These are phyloP conservation scores for Rhizophora apiculata DNA, from an alignment of 345 rosid species.

Conservation along the genomic window DNA sequence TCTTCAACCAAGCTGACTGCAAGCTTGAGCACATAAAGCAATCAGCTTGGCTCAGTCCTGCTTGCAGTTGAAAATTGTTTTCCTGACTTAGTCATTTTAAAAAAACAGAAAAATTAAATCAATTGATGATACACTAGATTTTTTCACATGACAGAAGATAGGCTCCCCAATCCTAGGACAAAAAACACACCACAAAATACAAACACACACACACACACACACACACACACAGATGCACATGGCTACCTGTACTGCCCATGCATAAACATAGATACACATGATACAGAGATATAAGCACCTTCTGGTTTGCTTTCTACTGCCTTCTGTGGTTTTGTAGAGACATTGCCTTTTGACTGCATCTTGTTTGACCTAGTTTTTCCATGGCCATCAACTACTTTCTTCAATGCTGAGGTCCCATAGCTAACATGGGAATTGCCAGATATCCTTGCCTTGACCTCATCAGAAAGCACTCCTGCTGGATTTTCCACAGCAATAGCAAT, in stretches of 20 bases:
- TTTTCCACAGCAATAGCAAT: slow-evolving; percentile 80
- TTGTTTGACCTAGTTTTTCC: slow-evolving; percentile 37
- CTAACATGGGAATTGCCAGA: slow-evolving; percentile 62
- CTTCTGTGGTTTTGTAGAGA: slow-evolving; percentile 20
- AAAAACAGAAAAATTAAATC: no score
- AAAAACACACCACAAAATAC: background rate
- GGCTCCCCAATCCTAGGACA: no score
- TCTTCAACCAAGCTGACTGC: background rate
- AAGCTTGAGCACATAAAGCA: background rate
- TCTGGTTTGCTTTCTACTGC: slow-evolving; percentile 27
- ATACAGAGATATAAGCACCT: slow-evolving; percentile 36
- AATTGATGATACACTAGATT: no score
- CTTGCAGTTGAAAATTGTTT: background rate
- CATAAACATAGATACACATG: background rate
- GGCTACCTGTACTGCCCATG: background rate
- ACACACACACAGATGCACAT: background rate
- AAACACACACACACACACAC: slow-evolving; percentile 4
- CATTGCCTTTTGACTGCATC: slow-evolving; percentile 29
- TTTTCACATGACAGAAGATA: no score
- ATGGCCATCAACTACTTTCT: slow-evolving; percentile 44
- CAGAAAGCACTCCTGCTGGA: slow-evolving; percentile 67
- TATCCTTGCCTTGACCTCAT: slow-evolving; percentile 58
- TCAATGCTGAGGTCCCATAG: slow-evolving; percentile 50
- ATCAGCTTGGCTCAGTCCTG: background rate
- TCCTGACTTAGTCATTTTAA: no score